Conservation (phyloP, 2,329 filamentous ascomycete genomes). For the Tolypocladium amazonense region DNA sequence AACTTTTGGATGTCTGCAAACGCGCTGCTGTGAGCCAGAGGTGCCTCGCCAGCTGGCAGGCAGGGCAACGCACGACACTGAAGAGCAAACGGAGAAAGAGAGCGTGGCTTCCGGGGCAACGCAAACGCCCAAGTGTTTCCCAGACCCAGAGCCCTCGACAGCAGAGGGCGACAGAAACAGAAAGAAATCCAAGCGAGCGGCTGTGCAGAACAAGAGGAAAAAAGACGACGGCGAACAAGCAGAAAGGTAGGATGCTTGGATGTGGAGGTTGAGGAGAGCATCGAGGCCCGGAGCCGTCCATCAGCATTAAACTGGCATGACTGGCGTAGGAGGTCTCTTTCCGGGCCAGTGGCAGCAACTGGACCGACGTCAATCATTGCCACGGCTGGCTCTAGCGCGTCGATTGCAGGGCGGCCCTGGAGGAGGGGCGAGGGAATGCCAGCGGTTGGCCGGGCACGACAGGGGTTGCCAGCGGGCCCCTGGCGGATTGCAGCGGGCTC, state of each 20-base stretch:
- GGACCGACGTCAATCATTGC: not conserved
- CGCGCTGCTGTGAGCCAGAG: not conserved
- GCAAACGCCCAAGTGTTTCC: not conserved
- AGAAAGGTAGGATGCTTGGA: conserved; percentile 6
- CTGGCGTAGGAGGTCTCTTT: not conserved
- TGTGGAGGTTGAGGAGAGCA: conserved; percentile 5
- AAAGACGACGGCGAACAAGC: not conserved
- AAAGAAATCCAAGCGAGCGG: conserved; percentile 4
- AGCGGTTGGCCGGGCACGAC: conserved; percentile 3
- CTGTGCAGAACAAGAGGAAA: conserved; percentile 4
- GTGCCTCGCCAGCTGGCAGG: not conserved
- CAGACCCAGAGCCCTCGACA: not conserved
- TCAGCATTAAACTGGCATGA: not conserved
- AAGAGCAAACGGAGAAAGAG: not conserved
- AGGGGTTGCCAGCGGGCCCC: not conserved
- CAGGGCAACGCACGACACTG: not conserved
- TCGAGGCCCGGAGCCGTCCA: not conserved
- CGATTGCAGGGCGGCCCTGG: conserved; percentile 2
- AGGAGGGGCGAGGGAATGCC: conserved; percentile 2
- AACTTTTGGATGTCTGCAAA: not conserved
- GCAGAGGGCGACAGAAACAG: conserved; percentile 1
- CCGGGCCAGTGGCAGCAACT: not conserved
- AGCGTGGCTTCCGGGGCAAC: not conserved
- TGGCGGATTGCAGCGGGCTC: not conserved
- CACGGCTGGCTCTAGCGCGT: not conserved